phyloP scores from a whole-genome alignment of 1,284 basidiomycete genomes.

The Apiotrichum montevideense region DNA sequence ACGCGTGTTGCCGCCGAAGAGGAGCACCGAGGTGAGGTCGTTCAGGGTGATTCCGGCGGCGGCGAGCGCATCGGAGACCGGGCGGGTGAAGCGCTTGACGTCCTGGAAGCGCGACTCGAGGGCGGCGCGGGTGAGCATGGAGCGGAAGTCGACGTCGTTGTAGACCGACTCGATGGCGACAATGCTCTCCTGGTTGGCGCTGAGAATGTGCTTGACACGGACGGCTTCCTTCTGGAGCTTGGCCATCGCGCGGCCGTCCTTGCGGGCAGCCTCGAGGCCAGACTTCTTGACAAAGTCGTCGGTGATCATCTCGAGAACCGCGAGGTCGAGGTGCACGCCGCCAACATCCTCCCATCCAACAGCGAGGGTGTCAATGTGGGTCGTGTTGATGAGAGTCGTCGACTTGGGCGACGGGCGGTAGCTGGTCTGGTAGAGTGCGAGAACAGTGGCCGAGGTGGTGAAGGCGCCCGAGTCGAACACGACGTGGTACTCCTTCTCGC shows the following conservation, averaged over 20 bases:
- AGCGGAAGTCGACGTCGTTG: conserved; percentile 84
- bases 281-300: conserved; percentile 63
- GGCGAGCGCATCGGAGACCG: conserved; percentile 69
- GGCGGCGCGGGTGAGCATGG: conserved; percentile 64
- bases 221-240: conserved; percentile 90
- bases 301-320: conserved; percentile 73
- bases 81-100: conserved; percentile 57
- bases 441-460: conserved; percentile 77
- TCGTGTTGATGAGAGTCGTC: conserved; percentile 54
- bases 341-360: conserved; percentile 75
- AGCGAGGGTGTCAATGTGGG: conserved; percentile 67
- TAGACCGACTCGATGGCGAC: conserved; percentile 76
- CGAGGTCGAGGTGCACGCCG: conserved; percentile 76
- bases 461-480: conserved; percentile 93
- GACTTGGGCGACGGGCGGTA: conserved; percentile 45
- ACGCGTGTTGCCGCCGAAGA: conserved; percentile 82
- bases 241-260: conserved; percentile 78
- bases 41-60: conserved; percentile 65
- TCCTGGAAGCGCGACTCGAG: conserved; percentile 66
- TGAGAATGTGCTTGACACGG: conserved; percentile 85
- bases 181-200: conserved; percentile 77
- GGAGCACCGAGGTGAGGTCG: conserved; percentile 72
- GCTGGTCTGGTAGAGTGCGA: conserved; percentile 63
- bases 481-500: conserved; percentile 71
- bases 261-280: conserved; percentile 26